These are phyloP conservation scores for Phaeoacremonium minimum DNA, from an alignment of 2,329 filamentous ascomycete genomes.

Conservation along the genomic window DNA sequence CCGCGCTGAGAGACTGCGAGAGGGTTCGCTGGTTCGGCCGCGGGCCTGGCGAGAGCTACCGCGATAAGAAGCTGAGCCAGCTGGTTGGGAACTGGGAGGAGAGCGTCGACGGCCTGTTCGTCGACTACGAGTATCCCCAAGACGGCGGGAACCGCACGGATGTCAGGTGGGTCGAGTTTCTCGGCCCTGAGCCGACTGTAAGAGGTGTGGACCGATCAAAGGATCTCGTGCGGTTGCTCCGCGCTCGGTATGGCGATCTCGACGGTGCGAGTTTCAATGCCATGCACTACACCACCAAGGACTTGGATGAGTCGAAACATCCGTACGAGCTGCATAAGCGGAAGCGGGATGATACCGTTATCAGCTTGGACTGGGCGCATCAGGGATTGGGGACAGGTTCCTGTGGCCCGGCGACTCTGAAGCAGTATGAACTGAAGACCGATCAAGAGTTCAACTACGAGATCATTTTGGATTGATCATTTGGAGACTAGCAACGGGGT, in stretches of 20 bases:
- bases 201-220: background rate
- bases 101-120: conserved; percentile 46
- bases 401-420: conserved; percentile 54
- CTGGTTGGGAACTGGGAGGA: conserved; percentile 47
- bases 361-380: conserved; percentile 57
- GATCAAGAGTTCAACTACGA: conserved; percentile 37
- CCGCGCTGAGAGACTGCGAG: conserved; percentile 31
- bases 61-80: conserved; percentile 61
- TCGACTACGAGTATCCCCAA: conserved; percentile 65
- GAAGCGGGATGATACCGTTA: conserved; percentile 44
- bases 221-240: conserved; percentile 26
- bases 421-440: conserved; percentile 38
- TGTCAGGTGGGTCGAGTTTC: conserved; percentile 53
- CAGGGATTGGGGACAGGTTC: conserved; percentile 60
- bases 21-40: conserved; percentile 60
- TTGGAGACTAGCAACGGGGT: too few species aligned
- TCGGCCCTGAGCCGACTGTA: conserved; percentile 14
- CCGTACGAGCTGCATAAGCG: conserved; percentile 54
- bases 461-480: conserved; percentile 36
- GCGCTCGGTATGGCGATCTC: conserved; percentile 39
- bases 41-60: conserved; percentile 63
- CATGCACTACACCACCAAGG: conserved; percentile 47
- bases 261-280: conserved; percentile 53
- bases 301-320: conserved; percentile 51
- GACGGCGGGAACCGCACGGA: conserved; percentile 63